Conservation (phyloP, 805 yeast species). For the Saccharomycopsis selenospora region DNA sequence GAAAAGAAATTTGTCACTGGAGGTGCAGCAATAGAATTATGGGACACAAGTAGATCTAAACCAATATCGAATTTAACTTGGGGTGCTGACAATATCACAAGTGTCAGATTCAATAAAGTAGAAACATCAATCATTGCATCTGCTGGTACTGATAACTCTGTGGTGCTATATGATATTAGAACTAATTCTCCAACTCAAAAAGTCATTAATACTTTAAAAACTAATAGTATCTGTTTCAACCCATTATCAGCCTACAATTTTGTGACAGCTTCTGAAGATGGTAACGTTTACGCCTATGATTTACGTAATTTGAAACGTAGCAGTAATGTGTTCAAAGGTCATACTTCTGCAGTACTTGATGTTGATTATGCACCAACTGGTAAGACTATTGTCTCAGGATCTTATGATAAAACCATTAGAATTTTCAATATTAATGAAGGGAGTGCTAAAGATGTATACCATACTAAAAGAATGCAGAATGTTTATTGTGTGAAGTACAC, state of each 20-base stretch:
- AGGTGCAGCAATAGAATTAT: slow-evolving; percentile 81
- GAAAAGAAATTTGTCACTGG: slow-evolving; percentile 82
- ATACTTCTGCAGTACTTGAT: slow-evolving; percentile 91
- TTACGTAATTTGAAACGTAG: slow-evolving; percentile 87
- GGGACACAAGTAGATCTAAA: slow-evolving; percentile 80
- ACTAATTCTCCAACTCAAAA: slow-evolving; percentile 91
- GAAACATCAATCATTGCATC: slow-evolving; percentile 87
- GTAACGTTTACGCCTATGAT: slow-evolving; percentile 89
- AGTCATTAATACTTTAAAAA: slow-evolving; percentile 71
- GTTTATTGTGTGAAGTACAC: slow-evolving; percentile 78
- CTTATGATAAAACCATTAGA: slow-evolving; percentile 89
- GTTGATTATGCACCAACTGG: slow-evolving; percentile 97
- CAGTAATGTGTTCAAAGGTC: slow-evolving; percentile 83
- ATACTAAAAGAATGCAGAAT: slow-evolving; percentile 96
- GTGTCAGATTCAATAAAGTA: slow-evolving; percentile 81
- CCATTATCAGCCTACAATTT: slow-evolving; percentile 96
- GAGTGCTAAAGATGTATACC: slow-evolving; percentile 91
- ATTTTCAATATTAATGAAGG: slow-evolving; percentile 72
- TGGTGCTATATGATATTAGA: slow-evolving; percentile 84
- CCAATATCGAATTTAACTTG: slow-evolving; percentile 76
- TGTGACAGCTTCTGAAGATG: slow-evolving; percentile 91
- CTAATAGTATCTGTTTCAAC: slow-evolving; percentile 88
- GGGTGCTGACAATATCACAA: slow-evolving; percentile 90
- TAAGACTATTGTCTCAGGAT: slow-evolving; percentile 89
- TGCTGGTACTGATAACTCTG: slow-evolving; percentile 84